Evolutionary conservation across 1,139 yeast genomes (phyloP).

Genomic region (Debaryomyces nepalensis): DNA sequence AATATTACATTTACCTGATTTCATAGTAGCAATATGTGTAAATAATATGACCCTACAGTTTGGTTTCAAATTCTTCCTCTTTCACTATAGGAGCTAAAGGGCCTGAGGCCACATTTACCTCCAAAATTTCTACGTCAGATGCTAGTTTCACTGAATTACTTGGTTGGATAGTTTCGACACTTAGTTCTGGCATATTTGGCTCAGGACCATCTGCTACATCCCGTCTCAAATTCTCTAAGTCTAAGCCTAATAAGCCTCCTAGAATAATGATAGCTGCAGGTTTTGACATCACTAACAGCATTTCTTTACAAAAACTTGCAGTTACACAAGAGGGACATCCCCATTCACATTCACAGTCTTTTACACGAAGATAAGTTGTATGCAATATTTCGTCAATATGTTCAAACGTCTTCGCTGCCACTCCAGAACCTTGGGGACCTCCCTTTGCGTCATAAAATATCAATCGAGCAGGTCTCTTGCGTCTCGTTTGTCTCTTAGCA

Average conservation of each 20-base stretch:
- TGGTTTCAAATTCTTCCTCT: constrained; percentile 17
- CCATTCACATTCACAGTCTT: constrained; percentile 73
- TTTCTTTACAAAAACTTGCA: constrained; percentile 78
- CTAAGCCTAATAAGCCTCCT: constrained; percentile 53
- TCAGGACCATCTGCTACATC: constrained; percentile 81
- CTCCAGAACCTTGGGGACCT: constrained; percentile 77
- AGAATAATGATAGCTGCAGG: constrained; percentile 82
- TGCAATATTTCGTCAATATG: constrained; percentile 67
- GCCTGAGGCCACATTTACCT: constrained; percentile 34
- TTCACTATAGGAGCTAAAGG: constrained; percentile 20
- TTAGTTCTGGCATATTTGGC: constrained; percentile 68
- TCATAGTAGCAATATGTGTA: constrained; percentile 11
- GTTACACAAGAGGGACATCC: constrained; percentile 93
- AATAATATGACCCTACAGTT: too few relatives aligned
- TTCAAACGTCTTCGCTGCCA: constrained; percentile 78
- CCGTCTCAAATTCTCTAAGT: constrained; percentile 40
- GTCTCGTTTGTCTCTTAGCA: constrained; percentile 65
- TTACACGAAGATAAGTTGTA: constrained; percentile 62
- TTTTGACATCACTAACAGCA: constrained; percentile 80
- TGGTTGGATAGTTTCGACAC: constrained; percentile 70
- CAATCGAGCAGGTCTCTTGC: constrained; percentile 85
- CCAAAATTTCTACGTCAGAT: constrained; percentile 60
- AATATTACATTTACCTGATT: not conserved
- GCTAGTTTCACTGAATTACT: constrained; percentile 58
- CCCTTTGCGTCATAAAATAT: constrained; percentile 85